Percentiles rank a stretch among this genome's conserved stretches.
Evolutionary conservation across 495 filamentous ascomycete species (phyloP).

Genomic region (Penicillium parvum): DNA sequence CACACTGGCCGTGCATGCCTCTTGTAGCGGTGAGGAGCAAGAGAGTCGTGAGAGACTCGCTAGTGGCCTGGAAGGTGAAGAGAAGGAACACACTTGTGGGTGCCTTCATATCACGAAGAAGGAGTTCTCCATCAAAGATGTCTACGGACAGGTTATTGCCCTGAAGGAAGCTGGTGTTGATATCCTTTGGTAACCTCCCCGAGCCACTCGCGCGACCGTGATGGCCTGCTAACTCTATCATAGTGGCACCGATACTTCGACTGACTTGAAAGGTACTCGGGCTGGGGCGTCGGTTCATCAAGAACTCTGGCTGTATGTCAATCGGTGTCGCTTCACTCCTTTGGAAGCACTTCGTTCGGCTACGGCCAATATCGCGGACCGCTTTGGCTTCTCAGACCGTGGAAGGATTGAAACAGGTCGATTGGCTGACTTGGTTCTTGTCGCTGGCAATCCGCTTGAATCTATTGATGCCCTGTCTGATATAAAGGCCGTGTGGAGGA

Average conservation of each 20-base stretch:
- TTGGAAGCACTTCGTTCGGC: slow-evolving; percentile 8
- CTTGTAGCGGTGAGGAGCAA: slow-evolving; percentile 7
- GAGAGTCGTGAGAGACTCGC: slow-evolving; percentile 7
- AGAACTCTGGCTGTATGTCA: slow-evolving; percentile 14
- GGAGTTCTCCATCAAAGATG: slow-evolving; percentile 4
- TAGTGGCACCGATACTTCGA: slow-evolving; percentile 9
- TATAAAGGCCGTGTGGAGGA: slow-evolving; percentile 7
- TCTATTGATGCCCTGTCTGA: slow-evolving; percentile 6
- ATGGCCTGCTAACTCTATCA: not conserved
- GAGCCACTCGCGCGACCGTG: not conserved
- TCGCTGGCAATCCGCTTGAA: not conserved
- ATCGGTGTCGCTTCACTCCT: slow-evolving; percentile 9
- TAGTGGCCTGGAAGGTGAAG: not conserved
- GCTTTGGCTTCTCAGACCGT: slow-evolving; percentile 3
- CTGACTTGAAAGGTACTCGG: slow-evolving; percentile 5
- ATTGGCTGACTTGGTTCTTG: slow-evolving; percentile 5
- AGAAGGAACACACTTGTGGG: slow-evolving; percentile 7
- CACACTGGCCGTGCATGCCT: slow-evolving; percentile 5
- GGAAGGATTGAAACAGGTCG: slow-evolving; percentile 7
- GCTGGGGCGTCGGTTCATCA: slow-evolving; percentile 8
- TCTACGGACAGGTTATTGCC: slow-evolving; percentile 5
- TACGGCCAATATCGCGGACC: slow-evolving; percentile 6
- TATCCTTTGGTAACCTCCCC: not conserved
- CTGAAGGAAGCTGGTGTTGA: slow-evolving; percentile 11
- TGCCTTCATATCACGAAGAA: slow-evolving; percentile 9